A percentile compares a stretch with the other conserved stretches of the same genome.
Evolutionary conservation across 306 rosid genomes (phyloP).

Genomic region (Cucumis melo): DNA sequence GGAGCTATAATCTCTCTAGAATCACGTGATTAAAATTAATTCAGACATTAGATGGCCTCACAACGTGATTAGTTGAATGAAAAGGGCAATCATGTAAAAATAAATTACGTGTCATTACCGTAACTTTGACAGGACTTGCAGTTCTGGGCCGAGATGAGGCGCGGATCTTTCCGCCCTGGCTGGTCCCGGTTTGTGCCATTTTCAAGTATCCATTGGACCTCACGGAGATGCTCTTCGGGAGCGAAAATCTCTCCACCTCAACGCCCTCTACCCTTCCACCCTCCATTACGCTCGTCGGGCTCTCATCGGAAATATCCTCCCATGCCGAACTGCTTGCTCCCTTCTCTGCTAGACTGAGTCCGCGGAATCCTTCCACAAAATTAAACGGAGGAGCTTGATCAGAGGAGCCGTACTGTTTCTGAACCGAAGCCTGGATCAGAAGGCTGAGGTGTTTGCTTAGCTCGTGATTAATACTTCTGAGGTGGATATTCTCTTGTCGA

Average conservation of each 20-base stretch:
- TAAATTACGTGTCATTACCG: conserved; percentile 28
- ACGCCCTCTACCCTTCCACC: conserved; percentile 24
- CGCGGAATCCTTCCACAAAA: conserved; percentile 7
- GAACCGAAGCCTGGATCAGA: conserved; percentile 40
- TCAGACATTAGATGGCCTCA: background rate
- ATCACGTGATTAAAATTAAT: background rate
- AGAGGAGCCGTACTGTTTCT: conserved; percentile 14
- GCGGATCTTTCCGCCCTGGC: conserved; percentile 33
- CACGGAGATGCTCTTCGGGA: conserved; percentile 92
- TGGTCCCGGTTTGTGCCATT: conserved; percentile 21
- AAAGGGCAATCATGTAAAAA: background rate
- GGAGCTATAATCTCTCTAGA: background rate
- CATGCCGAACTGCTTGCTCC: conserved; percentile 8
- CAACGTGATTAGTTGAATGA: background rate
- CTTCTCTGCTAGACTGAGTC: background rate
- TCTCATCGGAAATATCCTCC: conserved; percentile 31
- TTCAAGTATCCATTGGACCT: conserved; percentile 75
- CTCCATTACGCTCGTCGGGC: conserved; percentile 56
- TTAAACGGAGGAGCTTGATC: conserved; percentile 13
- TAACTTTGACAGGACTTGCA: conserved; percentile 29
- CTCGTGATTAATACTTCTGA: conserved; percentile 50
- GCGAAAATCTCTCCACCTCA: conserved; percentile 46
- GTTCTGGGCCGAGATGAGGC: conserved; percentile 33
- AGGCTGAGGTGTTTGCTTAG: conserved; percentile 54
- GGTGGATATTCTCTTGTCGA: conserved; percentile 52